phyloP scores from a whole-genome alignment of 768 basidiomycete species.

The Phlebiopsis flavidoalba region DNA sequence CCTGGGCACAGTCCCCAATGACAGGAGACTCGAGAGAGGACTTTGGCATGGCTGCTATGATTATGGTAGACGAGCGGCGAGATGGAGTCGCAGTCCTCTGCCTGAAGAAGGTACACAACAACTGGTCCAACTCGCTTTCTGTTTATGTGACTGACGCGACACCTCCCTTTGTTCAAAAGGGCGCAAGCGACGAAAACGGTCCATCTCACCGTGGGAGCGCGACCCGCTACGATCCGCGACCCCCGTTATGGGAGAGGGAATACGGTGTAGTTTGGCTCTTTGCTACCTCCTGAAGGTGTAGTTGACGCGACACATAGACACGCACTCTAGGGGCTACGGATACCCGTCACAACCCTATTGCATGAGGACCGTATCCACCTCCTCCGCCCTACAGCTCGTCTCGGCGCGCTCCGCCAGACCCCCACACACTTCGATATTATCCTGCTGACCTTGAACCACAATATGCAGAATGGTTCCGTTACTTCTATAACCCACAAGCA shows the following conservation, averaged over 20 bases:
- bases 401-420: conserved; percentile 64
- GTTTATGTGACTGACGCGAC: background rate
- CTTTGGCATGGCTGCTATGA: conserved; percentile 65
- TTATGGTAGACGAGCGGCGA: conserved; percentile 60
- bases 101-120: conserved; percentile 54
- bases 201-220: conserved; percentile 74
- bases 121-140: too few species aligned
- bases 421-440: conserved; percentile 77
- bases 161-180: conserved; percentile 25
- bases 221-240: conserved; percentile 80
- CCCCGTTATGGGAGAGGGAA: conserved; percentile 77
- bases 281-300: background rate
- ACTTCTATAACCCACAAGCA: conserved; percentile 66
- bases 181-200: conserved; percentile 80
- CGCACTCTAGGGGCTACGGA: conserved; percentile 60
- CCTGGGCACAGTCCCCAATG: conserved; percentile 58
- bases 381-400: conserved; percentile 31
- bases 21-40: conserved; percentile 72
- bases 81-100: conserved; percentile 73
- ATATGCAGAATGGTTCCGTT: conserved; percentile 86
- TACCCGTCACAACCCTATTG: conserved; percentile 55
- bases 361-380: conserved; percentile 49
- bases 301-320: conserved; percentile 37
- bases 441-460: conserved; percentile 79
- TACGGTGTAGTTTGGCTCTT: conserved; percentile 48